Base-by-base conservation (phyloP, 2,329 filamentous ascomycete genomes). In the Monascus ruber region DNA sequence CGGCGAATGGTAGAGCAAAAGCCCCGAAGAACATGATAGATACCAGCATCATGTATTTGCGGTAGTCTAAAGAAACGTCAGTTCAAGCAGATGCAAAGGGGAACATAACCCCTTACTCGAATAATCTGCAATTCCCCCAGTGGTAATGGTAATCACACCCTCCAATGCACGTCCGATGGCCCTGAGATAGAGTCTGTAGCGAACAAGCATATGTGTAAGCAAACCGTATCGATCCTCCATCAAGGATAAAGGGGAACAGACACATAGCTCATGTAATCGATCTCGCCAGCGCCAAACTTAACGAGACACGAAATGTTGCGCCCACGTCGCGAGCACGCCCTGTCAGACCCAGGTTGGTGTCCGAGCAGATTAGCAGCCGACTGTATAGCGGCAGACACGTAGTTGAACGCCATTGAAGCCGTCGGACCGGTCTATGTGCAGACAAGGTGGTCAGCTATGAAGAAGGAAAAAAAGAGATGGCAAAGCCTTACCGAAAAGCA, bases 251-350 rank as follows among this genome's bases (percentile, higher is more conserved):
- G 26, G 11, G 31, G 35, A 24, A 36, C 44, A 26, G 34, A 49
- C 45, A 43, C 42, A 35, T 46, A 49, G 32, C 47, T 49, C 10
- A 40, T 40, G 36, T 47, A 49, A 31, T 49, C 47, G n/a, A 49
- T 44, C 28, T 46, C 47, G 3, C 43, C 43, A 2, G 35, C 39
- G 3, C 47, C 47, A 29, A 49, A 49, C 26, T 45, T 42, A 4
- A 49, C 47, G 9, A 43, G 34, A 37, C 47, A 49, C 9, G 37
- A 24, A n/a, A 49, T 49, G 11, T 34, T 35, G 4, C 38, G 37
- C 26, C 47, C 47, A 8, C 47, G 38, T 6, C 41, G 40, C 17
- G 40, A 27, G 31, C 43, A 45, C 5, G 40, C 40, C 28, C 38
- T 41, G 24, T 45, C 26, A 4, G 43, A 43, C 34, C 43, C 43